Evolutionary conservation across 768 basidiomycete species (phyloP).

Genomic region (Rhodotorula sphaerocarpa): DNA sequence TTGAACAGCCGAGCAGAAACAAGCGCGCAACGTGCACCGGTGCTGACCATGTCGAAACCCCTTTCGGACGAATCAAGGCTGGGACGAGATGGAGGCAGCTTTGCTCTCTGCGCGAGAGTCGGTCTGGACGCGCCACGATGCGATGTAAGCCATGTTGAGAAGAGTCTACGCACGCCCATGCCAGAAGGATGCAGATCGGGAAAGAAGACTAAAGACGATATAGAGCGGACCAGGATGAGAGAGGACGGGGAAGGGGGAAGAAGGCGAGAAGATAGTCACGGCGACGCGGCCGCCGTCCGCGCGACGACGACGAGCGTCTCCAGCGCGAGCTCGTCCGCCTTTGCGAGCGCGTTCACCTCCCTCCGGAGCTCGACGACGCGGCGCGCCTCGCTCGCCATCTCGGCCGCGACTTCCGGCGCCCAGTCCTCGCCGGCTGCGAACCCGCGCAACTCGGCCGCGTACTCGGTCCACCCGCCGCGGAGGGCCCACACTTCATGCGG

Average conservation of each 20-base stretch:
- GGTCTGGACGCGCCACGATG: no score
- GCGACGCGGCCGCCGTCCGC: not conserved
- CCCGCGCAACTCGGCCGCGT: conserved; percentile 35
- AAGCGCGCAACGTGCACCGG: no score
- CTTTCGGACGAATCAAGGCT: no score
- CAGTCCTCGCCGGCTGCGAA: conserved; percentile 39
- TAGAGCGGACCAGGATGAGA: not conserved
- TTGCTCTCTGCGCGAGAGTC: no score
- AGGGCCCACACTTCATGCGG: conserved; percentile 37
- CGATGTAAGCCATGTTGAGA: no score
- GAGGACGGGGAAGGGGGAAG: not conserved
- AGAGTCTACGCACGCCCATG: no score
- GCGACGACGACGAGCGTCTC: conserved; percentile 8
- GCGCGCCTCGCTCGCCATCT: conserved; percentile 32
- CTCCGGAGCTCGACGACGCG: not conserved
- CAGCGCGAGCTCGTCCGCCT: conserved; percentile 3
- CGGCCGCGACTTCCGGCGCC: conserved; percentile 37
- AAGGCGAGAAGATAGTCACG: not conserved
- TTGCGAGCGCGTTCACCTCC: not conserved
- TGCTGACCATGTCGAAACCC: no score
- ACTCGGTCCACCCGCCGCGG: conserved; percentile 32
- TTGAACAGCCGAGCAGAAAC: no score
- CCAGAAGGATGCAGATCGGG: no score
- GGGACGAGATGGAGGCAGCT: no score
- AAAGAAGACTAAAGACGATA: no score